These are phyloP conservation scores for Malus domestica DNA, from an alignment of 306 rosid species.

Conservation along the genomic window DNA sequence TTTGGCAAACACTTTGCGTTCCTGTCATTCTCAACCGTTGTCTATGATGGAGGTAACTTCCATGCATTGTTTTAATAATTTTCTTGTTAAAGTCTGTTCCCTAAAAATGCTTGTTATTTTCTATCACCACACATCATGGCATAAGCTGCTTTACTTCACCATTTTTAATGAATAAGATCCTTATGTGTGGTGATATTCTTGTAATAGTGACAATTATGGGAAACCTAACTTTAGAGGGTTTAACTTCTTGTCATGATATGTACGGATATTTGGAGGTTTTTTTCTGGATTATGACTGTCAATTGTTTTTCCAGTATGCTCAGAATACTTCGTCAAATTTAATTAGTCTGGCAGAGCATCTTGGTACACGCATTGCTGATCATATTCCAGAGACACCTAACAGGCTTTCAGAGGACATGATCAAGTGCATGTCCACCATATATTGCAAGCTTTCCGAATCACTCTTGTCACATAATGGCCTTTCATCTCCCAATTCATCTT, in stretches of 20 bases:
- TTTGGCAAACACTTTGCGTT: conserved; percentile 51
- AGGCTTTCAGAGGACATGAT: conserved; percentile 90
- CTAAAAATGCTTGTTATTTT: neutral
- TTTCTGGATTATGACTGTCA: conserved; percentile 23
- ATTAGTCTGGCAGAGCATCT: conserved; percentile 95
- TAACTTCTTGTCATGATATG: neutral
- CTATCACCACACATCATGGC: neutral
- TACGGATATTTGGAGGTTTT: neutral
- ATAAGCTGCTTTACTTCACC: neutral
- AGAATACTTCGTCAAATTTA: conserved; percentile 54
- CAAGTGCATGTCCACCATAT: conserved; percentile 83
- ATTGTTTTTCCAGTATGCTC: conserved; percentile 53
- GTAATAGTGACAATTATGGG: neutral
- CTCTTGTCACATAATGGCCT: conserved; percentile 58
- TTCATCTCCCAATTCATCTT: conserved; percentile 76
- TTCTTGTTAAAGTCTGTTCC: neutral
- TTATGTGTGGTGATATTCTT: neutral
- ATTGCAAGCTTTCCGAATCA: conserved; percentile 86
- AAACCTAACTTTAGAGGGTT: neutral
- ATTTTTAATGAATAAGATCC: neutral
- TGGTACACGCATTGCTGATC: conserved; percentile 78
- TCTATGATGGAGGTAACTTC: conserved; percentile 76
- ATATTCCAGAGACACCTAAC: conserved; percentile 62
- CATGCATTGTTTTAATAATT: neutral
- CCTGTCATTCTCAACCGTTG: conserved; percentile 89